Percentiles rank a stretch among this genome's conserved stretches.
Conservation (phyloP, 2,329 filamentous ascomycete genomes). For the Colletotrichum chlorophyti region DNA sequence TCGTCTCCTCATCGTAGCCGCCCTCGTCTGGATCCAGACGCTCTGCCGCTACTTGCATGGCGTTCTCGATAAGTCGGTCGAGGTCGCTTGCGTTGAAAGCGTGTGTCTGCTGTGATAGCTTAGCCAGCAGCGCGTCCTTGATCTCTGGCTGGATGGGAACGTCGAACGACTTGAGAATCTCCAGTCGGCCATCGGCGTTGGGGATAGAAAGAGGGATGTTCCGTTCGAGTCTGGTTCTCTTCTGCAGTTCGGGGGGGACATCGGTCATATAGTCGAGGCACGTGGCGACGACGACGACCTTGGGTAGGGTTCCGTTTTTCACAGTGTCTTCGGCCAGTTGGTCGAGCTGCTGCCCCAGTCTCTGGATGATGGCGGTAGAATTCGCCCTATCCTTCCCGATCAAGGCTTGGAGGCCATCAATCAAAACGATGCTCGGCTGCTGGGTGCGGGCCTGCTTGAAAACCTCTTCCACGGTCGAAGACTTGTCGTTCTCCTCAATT, state of each 20-base stretch:
- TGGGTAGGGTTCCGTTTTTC: conserved; percentile 48
- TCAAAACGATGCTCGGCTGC: conserved; percentile 79
- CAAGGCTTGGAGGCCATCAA: conserved; percentile 79
- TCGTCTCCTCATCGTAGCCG: conserved; percentile 28
- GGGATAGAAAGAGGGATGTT: conserved; percentile 82
- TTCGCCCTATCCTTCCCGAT: conserved; percentile 65
- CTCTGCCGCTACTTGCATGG: conserved; percentile 40
- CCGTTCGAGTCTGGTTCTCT: conserved; percentile 66
- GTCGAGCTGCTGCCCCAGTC: conserved; percentile 62
- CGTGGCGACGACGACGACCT: conserved; percentile 77
- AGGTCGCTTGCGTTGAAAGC: conserved; percentile 87
- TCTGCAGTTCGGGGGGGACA: conserved; percentile 73
- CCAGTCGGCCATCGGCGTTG: conserved; percentile 70
- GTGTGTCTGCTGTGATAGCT: conserved; percentile 78
- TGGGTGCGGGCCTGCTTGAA: conserved; percentile 73
- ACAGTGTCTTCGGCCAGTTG: conserved; percentile 51
- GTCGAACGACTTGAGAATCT: conserved; percentile 72
- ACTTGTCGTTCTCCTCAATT: conserved; percentile 63
- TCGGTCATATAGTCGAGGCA: conserved; percentile 75
- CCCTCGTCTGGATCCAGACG: conserved; percentile 35
- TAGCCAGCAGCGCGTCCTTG: conserved; percentile 59
- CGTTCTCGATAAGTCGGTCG: conserved; percentile 60
- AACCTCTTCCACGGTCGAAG: conserved; percentile 65
- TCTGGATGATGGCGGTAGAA: conserved; percentile 55
- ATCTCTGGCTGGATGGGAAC: conserved; percentile 53